A percentile compares a stretch with the other conserved stretches of the same genome.
Evolutionary conservation across 2,329 filamentous ascomycete species (phyloP).

Genomic region (Nemania abortiva): DNA sequence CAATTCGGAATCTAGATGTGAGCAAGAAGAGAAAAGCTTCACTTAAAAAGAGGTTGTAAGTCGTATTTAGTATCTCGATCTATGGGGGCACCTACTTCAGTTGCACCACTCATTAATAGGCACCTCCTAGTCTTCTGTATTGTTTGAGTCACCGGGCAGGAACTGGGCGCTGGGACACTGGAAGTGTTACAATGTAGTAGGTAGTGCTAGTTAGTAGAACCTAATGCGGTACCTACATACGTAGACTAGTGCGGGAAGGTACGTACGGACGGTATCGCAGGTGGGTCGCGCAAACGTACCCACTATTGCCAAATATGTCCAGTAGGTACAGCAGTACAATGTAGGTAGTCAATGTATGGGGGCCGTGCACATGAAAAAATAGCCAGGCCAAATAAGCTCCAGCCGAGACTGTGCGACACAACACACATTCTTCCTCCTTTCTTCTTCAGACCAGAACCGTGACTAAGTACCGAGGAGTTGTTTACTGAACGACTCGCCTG

Average conservation of each 20-base stretch:
- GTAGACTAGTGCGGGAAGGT: not conserved
- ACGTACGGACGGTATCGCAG: not conserved
- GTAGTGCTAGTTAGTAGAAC: not conserved
- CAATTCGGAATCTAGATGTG: not conserved
- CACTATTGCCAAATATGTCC: not conserved
- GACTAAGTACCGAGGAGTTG: conserved; percentile 11
- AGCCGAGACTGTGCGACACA: conserved; percentile 27
- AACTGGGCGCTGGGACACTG: not conserved
- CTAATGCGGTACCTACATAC: not conserved
- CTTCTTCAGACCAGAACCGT: conserved; percentile 28
- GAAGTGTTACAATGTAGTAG: too few relatives aligned
- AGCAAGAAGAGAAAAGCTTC: not conserved
- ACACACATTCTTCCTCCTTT: conserved; percentile 23
- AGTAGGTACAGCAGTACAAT: not conserved
- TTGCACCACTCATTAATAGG: too few relatives aligned
- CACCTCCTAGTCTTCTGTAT: not conserved
- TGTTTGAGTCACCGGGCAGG: conserved; percentile 42
- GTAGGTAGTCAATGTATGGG: not conserved
- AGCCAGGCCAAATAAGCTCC: conserved; percentile 17
- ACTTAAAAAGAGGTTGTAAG: conserved; percentile 10
- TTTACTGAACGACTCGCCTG: conserved; percentile 20
- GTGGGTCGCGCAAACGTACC: not conserved
- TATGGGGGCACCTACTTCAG: not conserved
- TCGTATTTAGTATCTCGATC: conserved; percentile 1
- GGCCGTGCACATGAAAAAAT: conserved; percentile 31